These are phyloP conservation scores for Suillus variegatus DNA, from an alignment of 768 basidiomycete species.

Conservation along the genomic window DNA sequence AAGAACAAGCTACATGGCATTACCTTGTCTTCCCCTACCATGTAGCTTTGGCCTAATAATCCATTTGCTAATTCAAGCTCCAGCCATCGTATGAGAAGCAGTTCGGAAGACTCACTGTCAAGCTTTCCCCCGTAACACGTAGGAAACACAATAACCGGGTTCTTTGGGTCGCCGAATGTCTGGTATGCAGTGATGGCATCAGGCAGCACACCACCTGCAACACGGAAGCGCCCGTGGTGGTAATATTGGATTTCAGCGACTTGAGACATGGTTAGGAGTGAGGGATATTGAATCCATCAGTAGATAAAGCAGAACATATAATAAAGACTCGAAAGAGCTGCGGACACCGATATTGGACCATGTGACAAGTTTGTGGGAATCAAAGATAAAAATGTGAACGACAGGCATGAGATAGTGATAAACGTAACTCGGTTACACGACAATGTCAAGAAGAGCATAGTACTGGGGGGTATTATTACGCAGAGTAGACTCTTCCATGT, in stretches of 20 bases:
- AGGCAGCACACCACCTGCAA: constrained; percentile 54
- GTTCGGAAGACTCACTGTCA: constrained; percentile 40
- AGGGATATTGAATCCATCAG: not conserved
- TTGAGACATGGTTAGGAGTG: constrained; percentile 19
- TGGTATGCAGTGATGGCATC: constrained; percentile 61
- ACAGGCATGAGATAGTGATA: not conserved
- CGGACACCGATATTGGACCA: not conserved
- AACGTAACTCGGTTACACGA: not conserved
- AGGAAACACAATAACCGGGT: constrained; percentile 61
- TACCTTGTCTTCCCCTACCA: constrained; percentile 56
- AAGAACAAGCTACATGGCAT: not conserved
- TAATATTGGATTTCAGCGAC: constrained; percentile 44
- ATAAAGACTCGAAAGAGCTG: not conserved
- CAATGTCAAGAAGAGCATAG: not conserved
- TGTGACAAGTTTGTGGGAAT: constrained; percentile 8
- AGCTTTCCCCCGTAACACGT: constrained; percentile 59
- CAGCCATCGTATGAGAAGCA: constrained; percentile 1
- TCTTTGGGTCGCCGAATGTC: constrained; percentile 52
- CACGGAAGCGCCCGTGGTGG: constrained; percentile 54
- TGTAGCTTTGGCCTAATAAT: constrained; percentile 46
- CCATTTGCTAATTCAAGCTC: constrained; percentile 18
- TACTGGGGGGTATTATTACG: not conserved
- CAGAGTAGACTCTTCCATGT: not conserved
- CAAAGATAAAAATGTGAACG: constrained; percentile 4
- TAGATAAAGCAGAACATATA: not conserved